phyloP scores from a whole-genome alignment of 805 yeast genomes.

The Vanderwaltozyma yarrowii region DNA sequence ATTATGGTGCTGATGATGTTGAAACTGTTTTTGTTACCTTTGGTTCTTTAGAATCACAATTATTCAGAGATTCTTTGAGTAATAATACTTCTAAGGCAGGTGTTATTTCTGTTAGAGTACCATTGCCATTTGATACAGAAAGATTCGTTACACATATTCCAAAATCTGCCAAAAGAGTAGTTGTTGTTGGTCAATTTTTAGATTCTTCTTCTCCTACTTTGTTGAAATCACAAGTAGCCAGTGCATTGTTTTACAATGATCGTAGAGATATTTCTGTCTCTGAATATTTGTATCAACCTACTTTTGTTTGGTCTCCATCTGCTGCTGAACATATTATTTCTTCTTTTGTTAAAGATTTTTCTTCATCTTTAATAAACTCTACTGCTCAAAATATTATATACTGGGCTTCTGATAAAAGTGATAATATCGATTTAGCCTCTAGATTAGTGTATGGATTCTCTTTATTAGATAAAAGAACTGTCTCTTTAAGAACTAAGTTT shows the following conservation, averaged over 20 bases:
- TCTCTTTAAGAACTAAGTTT: constrained; percentile 51
- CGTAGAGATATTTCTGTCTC: constrained; percentile 31
- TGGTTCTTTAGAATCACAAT: constrained; percentile 58
- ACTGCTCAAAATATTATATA: constrained; percentile 33
- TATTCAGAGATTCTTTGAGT: constrained; percentile 38
- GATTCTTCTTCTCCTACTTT: constrained; percentile 31
- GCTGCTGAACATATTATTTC: constrained; percentile 41
- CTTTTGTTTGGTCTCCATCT: constrained; percentile 46
- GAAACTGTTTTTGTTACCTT: constrained; percentile 72
- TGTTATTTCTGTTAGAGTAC: constrained; percentile 61
- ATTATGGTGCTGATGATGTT: constrained; percentile 49
- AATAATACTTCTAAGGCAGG: constrained; percentile 39
- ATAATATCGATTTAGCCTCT: constrained; percentile 45
- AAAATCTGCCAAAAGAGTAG: constrained; percentile 42
- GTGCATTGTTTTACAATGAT: constrained; percentile 48
- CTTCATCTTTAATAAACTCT: constrained; percentile 14
- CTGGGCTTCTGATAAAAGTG: constrained; percentile 62
- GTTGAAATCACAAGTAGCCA: constrained; percentile 62
- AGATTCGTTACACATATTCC: constrained; percentile 56
- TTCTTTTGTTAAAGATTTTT: constrained; percentile 28
- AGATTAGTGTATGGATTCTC: constrained; percentile 62
- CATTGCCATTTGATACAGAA: constrained; percentile 63
- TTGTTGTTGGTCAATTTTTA: constrained; percentile 55
- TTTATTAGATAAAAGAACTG: constrained; percentile 42
- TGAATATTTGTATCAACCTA: constrained; percentile 43